Evolutionary conservation across 2,329 filamentous ascomycete genomes (phyloP), one percentile per base, ranked within the genome.

Genomic region (Remersonia thermophila): DNA sequence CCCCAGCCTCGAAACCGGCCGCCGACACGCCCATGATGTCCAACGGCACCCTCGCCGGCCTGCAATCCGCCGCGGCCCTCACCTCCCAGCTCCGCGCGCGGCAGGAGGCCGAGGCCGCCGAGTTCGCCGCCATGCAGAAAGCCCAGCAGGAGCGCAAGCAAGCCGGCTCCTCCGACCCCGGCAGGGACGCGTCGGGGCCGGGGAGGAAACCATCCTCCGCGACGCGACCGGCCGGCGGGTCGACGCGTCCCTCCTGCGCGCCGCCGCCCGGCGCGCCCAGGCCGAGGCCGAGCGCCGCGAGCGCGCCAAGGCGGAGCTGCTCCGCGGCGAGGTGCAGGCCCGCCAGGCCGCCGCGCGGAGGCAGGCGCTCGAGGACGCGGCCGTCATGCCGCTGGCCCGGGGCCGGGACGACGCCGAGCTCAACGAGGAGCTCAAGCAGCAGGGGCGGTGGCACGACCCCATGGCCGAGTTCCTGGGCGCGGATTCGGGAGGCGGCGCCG

Each of bases 201-300:
- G 48, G 13, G 46, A 47, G n/a, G 43, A 40, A 14, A 93, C 89
- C 0, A 86, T 95, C 16, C 95, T 96, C 56, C 82, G 91, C 49
- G 91, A 98, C 59, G 91, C 93, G 9, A 91, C 83, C 3, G 91
- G 91, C 10, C 73, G 87, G n/a, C 79, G 93, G 37, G 87, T 98
- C 45, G 93, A 98, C 52, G 74, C 96, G 16, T 78, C 80, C 13
- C 84, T 94, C 81, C 85, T 84, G 58, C 73, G 87, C 16, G 87
- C 85, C 14, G 86, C 95, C 57, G 80, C 83, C 34, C 72, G 84
- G n/a, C 73, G 75, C 33, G 59, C 59, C 8, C 68, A 63, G 2
- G 56, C 58, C 4, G 84, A 82, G 47, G 80, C 80, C 1, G 79
- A 86, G 47, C 74, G 77, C 34, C 77, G 80, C 49, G 79, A 81